These are phyloP conservation scores for Rhizopogon parksii DNA, from an alignment of 1,284 basidiomycete species.

Conservation along the genomic window DNA sequence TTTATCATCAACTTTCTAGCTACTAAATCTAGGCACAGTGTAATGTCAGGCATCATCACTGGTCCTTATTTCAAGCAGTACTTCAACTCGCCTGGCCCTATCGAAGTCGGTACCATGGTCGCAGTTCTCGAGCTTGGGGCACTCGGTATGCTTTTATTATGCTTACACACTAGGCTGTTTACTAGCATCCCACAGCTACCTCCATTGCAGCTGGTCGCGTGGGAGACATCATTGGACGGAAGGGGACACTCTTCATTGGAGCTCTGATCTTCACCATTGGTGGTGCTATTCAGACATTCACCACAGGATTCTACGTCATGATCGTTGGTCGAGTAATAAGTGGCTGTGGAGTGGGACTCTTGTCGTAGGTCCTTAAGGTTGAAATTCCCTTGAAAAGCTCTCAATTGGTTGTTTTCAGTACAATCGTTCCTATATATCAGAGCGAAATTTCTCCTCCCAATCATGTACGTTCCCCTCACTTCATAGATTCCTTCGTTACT, in stretches of 20 bases:
- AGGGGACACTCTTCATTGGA: conserved; percentile 82
- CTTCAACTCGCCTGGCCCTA: conserved; percentile 71
- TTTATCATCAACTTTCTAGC: not conserved
- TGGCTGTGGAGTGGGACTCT: conserved; percentile 89
- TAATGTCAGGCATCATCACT: conserved; percentile 92
- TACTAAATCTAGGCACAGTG: conserved; percentile 41
- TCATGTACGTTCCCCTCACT: conserved; percentile 52
- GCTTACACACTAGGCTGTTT: not conserved
- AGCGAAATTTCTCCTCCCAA: conserved; percentile 94
- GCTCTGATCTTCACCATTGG: conserved; percentile 86
- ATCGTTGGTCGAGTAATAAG: conserved; percentile 82
- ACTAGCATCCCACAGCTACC: conserved; percentile 52
- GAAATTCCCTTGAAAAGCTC: conserved; percentile 1
- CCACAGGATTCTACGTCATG: conserved; percentile 80
- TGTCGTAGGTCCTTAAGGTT: conserved; percentile 58
- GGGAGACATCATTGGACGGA: conserved; percentile 84
- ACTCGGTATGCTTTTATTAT: conserved; percentile 51
- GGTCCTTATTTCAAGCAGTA: conserved; percentile 83
- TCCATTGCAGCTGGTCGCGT: conserved; percentile 84
- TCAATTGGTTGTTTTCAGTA: conserved; percentile 40
- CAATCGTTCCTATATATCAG: conserved; percentile 97
- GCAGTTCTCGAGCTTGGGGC: conserved; percentile 91
- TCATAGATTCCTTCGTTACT: conserved; percentile 8
- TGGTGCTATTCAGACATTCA: conserved; percentile 86
- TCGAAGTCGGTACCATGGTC: conserved; percentile 81